These are phyloP conservation scores for Prunus yedoensis DNA, from an alignment of 331 rosid species.

Conservation along the genomic window DNA sequence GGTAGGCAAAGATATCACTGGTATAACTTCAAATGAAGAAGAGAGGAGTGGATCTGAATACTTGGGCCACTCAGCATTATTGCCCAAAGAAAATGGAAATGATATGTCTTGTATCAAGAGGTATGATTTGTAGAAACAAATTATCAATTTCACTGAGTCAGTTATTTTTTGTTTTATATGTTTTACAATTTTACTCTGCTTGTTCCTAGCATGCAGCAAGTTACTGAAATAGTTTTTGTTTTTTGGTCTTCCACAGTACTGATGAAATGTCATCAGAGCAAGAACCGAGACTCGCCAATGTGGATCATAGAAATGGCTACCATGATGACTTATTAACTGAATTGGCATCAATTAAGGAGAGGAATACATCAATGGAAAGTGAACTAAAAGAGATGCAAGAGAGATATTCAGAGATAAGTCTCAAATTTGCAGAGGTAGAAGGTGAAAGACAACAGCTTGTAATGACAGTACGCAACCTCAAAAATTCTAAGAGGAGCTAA, in stretches of 20 bases:
- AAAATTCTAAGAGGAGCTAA: constrained; percentile 53
- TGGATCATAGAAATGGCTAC: constrained; percentile 9
- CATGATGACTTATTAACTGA: constrained; percentile 38
- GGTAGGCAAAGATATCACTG: constrained; percentile 39
- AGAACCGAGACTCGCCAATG: constrained; percentile 21
- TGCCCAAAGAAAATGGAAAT: too few relatives aligned
- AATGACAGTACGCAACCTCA: constrained; percentile 81
- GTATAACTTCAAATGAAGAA: constrained; percentile 32
- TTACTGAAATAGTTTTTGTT: neutral
- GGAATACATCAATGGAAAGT: constrained; percentile 71
- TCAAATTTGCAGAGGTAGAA: constrained; percentile 95
- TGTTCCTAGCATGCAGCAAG: neutral
- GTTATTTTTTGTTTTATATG: neutral
- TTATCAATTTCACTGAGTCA: neutral
- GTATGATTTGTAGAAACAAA: constrained; percentile 23
- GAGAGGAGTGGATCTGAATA: neutral
- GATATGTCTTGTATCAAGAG: constrained; percentile 22
- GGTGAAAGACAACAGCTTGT: constrained; percentile 97
- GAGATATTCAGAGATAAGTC: constrained; percentile 98
- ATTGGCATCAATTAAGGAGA: constrained; percentile 53
- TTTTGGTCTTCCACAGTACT: constrained; percentile 33
- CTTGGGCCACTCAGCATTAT: too few relatives aligned
- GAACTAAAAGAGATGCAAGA: constrained; percentile 97
- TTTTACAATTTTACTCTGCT: too few relatives aligned
- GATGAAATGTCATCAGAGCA: constrained; percentile 28